Base-by-base conservation (phyloP, 352 stramenopile genomes). In the Lagenidium giganteum region DNA sequence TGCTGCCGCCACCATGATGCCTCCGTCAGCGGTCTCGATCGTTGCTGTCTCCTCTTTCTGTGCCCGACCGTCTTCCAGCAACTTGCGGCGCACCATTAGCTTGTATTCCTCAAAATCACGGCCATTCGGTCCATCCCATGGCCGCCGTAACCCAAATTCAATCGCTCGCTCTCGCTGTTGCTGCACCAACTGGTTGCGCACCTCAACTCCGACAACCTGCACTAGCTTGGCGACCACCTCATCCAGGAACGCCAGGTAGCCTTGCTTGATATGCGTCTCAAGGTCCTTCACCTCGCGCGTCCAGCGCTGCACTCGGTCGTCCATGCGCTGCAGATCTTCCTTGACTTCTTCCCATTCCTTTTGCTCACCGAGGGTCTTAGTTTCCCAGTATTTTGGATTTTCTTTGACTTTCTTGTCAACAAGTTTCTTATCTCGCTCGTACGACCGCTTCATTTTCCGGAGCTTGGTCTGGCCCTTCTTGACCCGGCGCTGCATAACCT, bases 81-180 rank as follows among this genome's bases (percentile, higher is more conserved):
- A 57, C 20, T 66, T 52, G 7, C 71, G 54, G 37, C 61, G 44
- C 28, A 83, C 60, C 13, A 78, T 37, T 23, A 49, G 50, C 51
- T 87, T 80, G 47, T 78, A 90, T 3, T 42, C 44, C 21, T 72
- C 54, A 47, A 88, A 90, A n/a, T 78, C 75, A 5, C 61, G 53
- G 17, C 75, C 72, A 24, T 70, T 58, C 3, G 63, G 64, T 5
- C 72, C 76, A 36, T 90, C 78, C 78, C 75, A 90, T 5, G 75
- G 78, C 14, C 78, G 63, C 6, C 78, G 68, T 37, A 61, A 70
- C 17, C 67, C 72, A 51, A 72, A 69, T 23, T 63, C 63, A 11
- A 87, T 70, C 16, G 75, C 75, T 30, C 72, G 71, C 38, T 83
- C 55, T 7, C 75, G 68, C 47, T 90, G 75, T 47, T 87, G 72